These are phyloP conservation scores for Trichoderma hamatum DNA, from an alignment of 2,329 filamentous ascomycete species.

Conservation along the genomic window DNA sequence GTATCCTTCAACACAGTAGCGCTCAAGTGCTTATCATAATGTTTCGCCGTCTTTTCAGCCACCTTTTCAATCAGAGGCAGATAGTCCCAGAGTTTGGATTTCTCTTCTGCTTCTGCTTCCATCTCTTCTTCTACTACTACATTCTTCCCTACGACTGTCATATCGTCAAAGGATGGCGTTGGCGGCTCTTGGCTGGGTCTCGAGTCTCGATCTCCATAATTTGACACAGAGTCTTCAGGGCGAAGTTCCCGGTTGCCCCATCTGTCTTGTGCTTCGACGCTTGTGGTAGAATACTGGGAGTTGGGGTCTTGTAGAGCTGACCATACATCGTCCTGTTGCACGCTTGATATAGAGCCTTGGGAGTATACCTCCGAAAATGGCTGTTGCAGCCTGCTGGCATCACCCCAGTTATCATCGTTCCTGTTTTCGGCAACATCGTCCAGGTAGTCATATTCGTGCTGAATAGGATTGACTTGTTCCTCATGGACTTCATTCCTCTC, in stretches of 20 bases:
- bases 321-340: conserved; percentile 5
- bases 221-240: conserved; percentile 8
- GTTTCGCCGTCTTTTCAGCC: conserved; percentile 4
- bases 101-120: neutral
- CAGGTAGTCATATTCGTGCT: conserved; percentile 2
- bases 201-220: neutral
- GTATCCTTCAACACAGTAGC: conserved; percentile 25
- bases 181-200: neutral
- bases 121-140: neutral
- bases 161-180: neutral
- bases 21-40: conserved; percentile 24
- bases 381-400: neutral
- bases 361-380: neutral
- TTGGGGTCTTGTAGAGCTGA: conserved; percentile 2
- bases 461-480: neutral
- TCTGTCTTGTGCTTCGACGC: neutral
- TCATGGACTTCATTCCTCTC: neutral
- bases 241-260: conserved; percentile 10
- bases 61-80: conserved; percentile 8
- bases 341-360: neutral
- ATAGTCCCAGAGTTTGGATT: conserved; percentile 5
- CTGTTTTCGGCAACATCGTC: neutral
- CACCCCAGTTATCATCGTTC: neutral
- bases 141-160: neutral
- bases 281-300: conserved; percentile 7